Evolutionary conservation across 768 basidiomycete species (phyloP).

Genomic region (Fomitopsis serialis): DNA sequence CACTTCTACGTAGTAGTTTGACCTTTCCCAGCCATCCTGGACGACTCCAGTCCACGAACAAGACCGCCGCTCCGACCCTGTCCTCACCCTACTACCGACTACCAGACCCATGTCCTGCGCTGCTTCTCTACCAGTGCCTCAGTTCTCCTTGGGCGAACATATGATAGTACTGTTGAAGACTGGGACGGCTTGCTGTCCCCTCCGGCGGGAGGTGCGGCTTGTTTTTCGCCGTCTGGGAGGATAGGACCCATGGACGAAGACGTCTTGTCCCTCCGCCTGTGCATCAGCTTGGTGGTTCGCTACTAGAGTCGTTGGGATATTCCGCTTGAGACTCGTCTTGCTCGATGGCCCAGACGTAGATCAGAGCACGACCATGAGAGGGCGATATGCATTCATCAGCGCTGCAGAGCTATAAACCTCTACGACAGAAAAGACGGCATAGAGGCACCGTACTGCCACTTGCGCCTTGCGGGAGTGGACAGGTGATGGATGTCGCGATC

Average conservation of each 20-base stretch:
- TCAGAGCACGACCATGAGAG: constrained; percentile 69
- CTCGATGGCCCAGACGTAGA: constrained; percentile 97
- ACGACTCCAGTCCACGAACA: constrained; percentile 54
- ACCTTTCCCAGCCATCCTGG: constrained; percentile 80
- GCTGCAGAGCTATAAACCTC: constrained; percentile 21
- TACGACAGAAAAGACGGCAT: not conserved
- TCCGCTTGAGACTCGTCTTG: constrained; percentile 84
- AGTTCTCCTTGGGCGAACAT: constrained; percentile 89
- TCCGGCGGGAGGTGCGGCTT: not conserved
- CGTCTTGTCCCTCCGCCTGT: constrained; percentile 54
- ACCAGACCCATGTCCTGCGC: constrained; percentile 50
- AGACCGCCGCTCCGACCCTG: constrained; percentile 2
- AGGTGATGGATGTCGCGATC: constrained; percentile 96
- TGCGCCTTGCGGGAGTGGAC: constrained; percentile 71
- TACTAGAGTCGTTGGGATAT: constrained; percentile 36
- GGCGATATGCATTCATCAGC: constrained; percentile 65
- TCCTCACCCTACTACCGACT: constrained; percentile 33
- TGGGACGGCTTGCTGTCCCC: constrained; percentile 16
- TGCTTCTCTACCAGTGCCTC: constrained; percentile 54
- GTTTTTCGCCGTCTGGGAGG: constrained; percentile 22
- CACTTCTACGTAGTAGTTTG: constrained; percentile 83
- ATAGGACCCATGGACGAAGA: constrained; percentile 87
- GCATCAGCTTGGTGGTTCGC: not conserved
- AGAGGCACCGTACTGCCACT: constrained; percentile 51
- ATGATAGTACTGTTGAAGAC: constrained; percentile 89